phyloP scores from a whole-genome alignment of 257 asterid genomes.

The Plectranthus barbatus region DNA sequence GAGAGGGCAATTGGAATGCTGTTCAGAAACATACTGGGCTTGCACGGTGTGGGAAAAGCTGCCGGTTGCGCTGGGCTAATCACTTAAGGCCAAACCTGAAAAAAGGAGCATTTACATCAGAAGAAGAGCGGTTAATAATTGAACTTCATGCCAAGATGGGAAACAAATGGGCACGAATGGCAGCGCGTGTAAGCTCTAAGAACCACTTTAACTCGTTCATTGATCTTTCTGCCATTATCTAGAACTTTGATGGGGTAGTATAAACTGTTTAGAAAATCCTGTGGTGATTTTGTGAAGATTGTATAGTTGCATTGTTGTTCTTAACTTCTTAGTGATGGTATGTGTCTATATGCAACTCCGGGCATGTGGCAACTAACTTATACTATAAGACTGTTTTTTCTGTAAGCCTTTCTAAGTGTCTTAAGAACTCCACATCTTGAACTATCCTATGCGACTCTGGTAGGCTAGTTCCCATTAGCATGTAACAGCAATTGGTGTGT shows the following conservation, averaged over 20 bases:
- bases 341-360: not conserved
- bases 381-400: not conserved
- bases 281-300: constrained; percentile 1
- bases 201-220: constrained; percentile 2
- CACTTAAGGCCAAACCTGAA: constrained; percentile 66
- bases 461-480: not conserved
- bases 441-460: not conserved
- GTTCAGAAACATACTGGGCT: constrained; percentile 64
- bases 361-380: not conserved
- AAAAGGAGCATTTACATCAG: constrained; percentile 60
- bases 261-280: not conserved
- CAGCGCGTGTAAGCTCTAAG: constrained; percentile 51
- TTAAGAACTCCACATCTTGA: not conserved
- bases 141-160: constrained; percentile 77
- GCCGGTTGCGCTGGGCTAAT: constrained; percentile 65
- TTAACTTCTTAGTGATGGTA: constrained; percentile 6
- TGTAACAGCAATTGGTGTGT: constrained; percentile 8
- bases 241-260: constrained; percentile 6
- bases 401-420: not conserved
- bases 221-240: constrained; percentile 1
- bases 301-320: not conserved
- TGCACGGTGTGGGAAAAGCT: constrained; percentile 66
- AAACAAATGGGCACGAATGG: constrained; percentile 72
- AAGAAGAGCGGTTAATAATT: constrained; percentile 48
- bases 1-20: constrained; percentile 74